phyloP scores from a whole-genome alignment of 495 filamentous ascomycete genomes.

The Penicillium salamii region DNA sequence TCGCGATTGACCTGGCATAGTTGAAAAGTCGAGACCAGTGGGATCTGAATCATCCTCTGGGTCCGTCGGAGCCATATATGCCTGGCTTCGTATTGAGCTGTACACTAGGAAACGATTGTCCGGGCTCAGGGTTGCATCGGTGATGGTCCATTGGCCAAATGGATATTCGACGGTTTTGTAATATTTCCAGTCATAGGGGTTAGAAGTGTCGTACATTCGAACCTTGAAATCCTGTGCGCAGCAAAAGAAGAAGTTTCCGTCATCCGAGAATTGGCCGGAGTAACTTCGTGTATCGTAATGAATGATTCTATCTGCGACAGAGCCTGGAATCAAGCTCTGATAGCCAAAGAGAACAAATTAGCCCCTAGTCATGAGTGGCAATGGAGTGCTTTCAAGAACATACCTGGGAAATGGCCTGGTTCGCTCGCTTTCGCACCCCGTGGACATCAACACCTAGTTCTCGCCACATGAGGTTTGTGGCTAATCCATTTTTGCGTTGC shows the following conservation, averaged over 20 bases:
- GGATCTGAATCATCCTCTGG: slow-evolving; percentile 77
- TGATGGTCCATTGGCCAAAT: slow-evolving; percentile 90
- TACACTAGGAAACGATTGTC: slow-evolving; percentile 91
- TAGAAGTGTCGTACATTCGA: slow-evolving; percentile 96
- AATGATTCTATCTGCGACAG: slow-evolving; percentile 80
- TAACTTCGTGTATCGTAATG: slow-evolving; percentile 83
- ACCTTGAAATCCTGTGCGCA: slow-evolving; percentile 90
- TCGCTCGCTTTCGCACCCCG: slow-evolving; percentile 51
- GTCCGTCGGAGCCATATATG: slow-evolving; percentile 84
- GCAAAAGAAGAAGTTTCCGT: slow-evolving; percentile 98
- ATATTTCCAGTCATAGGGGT: slow-evolving; percentile 92
- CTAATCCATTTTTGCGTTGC: slow-evolving; percentile 58
- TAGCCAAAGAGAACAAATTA: slow-evolving; percentile 1
- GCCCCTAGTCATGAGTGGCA: no score
- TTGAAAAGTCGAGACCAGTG: slow-evolving; percentile 68
- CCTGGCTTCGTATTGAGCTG: slow-evolving; percentile 75
- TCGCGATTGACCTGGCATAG: slow-evolving; percentile 36
- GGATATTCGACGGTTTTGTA: slow-evolving; percentile 91
- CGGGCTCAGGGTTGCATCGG: slow-evolving; percentile 86
- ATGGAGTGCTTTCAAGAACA: no score
- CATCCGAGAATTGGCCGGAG: slow-evolving; percentile 93
- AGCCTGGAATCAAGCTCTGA: slow-evolving; percentile 63
- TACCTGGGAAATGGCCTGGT: slow-evolving; percentile 66
- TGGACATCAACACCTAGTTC: slow-evolving; percentile 66
- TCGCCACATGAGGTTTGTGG: slow-evolving; percentile 69